These are phyloP conservation scores for Stylosanthes scabra DNA, from an alignment of 331 rosid species.

Conservation along the genomic window DNA sequence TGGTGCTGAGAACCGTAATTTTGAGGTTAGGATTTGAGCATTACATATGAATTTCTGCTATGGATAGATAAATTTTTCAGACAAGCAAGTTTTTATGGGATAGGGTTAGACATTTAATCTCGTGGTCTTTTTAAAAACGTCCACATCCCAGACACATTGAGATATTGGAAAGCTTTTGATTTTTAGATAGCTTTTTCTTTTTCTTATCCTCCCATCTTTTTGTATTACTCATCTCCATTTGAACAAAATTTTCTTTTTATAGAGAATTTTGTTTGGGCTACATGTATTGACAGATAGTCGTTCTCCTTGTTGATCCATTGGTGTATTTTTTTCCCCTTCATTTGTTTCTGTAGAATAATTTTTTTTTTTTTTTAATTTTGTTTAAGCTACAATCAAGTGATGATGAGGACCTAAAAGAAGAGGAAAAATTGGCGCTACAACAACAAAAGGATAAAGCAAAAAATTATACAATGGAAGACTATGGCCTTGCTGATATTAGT, in stretches of 20 bases:
- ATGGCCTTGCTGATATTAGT: slow-evolving; percentile 60
- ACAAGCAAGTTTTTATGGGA: too few species aligned
- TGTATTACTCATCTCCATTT: too few species aligned
- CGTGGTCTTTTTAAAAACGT: too few species aligned
- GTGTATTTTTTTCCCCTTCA: slow-evolving; percentile 3
- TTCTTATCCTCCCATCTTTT: too few species aligned
- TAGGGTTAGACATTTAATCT: too few species aligned
- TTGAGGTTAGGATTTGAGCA: slow-evolving; percentile 63
- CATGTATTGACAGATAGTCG: background rate
- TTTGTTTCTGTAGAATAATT: slow-evolving; percentile 38
- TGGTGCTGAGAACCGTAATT: slow-evolving; percentile 82
- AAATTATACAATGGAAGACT: slow-evolving; percentile 67
- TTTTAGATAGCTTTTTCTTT: too few species aligned
- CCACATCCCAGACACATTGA: too few species aligned
- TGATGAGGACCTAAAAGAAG: slow-evolving; percentile 77
- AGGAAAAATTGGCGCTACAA: slow-evolving; percentile 68
- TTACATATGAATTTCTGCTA: background rate
- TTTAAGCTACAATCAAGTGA: slow-evolving; percentile 76
- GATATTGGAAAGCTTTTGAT: too few species aligned
- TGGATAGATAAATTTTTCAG: too few species aligned
- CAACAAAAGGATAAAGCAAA: slow-evolving; percentile 68
- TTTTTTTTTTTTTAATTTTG: slow-evolving; percentile 21
- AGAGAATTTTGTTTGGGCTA: background rate
- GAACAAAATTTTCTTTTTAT: too few species aligned
- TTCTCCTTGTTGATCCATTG: background rate